phyloP scores from a whole-genome alignment of 495 filamentous ascomycete species.

The Neurospora sp. region DNA sequence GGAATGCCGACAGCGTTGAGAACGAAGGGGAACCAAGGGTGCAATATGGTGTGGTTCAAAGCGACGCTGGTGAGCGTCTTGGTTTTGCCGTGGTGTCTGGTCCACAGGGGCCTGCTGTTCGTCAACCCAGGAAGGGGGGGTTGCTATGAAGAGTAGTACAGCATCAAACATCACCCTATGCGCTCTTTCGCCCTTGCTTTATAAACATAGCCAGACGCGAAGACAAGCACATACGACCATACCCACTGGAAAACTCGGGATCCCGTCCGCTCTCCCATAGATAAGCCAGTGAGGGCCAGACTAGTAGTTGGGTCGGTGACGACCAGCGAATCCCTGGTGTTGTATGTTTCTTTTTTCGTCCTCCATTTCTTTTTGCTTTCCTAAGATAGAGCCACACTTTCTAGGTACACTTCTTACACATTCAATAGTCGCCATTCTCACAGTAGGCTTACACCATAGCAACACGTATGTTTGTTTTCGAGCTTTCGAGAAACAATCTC shows the following conservation, averaged over 20 bases:
- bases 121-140: neutral
- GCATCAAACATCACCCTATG: too few species aligned
- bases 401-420: too few species aligned
- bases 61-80: neutral
- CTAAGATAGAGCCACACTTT: too few species aligned
- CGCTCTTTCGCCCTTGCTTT: too few species aligned
- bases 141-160: too few species aligned
- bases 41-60: neutral
- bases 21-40: neutral
- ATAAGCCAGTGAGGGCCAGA: too few species aligned
- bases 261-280: conserved; percentile 39
- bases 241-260: conserved; percentile 29
- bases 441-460: too few species aligned
- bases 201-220: too few species aligned
- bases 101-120: neutral
- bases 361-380: too few species aligned
- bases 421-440: too few species aligned
- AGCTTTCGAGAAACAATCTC: too few species aligned
- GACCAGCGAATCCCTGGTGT: conserved; percentile 23
- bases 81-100: neutral
- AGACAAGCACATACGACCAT: neutral
- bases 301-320: conserved; percentile 34
- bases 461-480: too few species aligned
- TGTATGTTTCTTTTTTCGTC: conserved; percentile 11
- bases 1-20: neutral